Evolutionary conservation across 768 basidiomycete genomes (phyloP).

Genomic region (Mycena galericulata): DNA sequence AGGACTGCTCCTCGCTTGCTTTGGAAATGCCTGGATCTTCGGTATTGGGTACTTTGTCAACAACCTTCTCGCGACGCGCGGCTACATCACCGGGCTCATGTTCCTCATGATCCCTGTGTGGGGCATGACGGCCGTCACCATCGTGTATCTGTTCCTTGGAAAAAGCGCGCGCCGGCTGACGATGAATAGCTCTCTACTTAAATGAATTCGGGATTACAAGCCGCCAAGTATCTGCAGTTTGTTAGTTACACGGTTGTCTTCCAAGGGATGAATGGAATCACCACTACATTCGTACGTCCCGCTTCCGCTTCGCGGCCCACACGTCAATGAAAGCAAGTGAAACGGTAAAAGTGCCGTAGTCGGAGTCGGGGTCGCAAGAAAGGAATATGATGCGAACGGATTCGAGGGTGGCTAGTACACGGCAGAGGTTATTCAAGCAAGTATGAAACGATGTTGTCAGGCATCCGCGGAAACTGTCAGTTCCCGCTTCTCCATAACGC

Average conservation of each 20-base stretch:
- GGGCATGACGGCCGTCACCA: conserved; percentile 24
- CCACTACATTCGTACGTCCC: too few species aligned
- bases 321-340: too few species aligned
- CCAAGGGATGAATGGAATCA: too few species aligned
- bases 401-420: too few species aligned
- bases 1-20: conserved; percentile 19
- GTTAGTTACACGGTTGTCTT: too few species aligned
- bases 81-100: conserved; percentile 19
- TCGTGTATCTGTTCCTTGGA: conserved; percentile 17
- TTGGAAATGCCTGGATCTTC: conserved; percentile 28
- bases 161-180: conserved; percentile 24
- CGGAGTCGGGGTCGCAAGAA: too few species aligned
- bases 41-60: conserved; percentile 23
- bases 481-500: background rate
- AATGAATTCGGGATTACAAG: background rate
- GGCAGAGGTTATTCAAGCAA: too few species aligned
- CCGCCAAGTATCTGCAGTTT: background rate
- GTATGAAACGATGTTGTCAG: too few species aligned
- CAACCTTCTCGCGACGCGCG: conserved; percentile 14
- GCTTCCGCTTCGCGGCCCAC: too few species aligned
- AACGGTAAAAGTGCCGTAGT: too few species aligned
- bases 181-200: conserved; percentile 11
- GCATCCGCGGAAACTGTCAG: background rate
- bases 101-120: conserved; percentile 23
- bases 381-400: too few species aligned